Percentiles rank a stretch among this genome's conserved stretches.
phyloP scores from a whole-genome alignment of 306 rosid genomes.

The Prinsepia uniflora region DNA sequence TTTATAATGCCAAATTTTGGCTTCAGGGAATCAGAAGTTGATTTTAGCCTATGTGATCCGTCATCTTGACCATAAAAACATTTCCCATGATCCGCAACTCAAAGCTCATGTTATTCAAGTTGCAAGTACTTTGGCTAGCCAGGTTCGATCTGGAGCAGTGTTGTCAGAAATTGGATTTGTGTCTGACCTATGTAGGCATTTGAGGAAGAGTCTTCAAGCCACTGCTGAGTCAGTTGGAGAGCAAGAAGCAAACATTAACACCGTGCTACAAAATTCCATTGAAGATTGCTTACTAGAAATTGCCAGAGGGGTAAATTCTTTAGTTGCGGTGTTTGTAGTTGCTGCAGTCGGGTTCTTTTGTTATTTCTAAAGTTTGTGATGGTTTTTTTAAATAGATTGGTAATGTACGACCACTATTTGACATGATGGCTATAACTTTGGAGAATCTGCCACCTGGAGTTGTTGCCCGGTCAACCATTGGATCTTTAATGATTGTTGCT shows the following conservation, averaged over 20 bases:
- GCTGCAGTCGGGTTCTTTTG: constrained; percentile 22
- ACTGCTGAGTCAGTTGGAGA: constrained; percentile 68
- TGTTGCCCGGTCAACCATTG: constrained; percentile 72
- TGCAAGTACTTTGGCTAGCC: constrained; percentile 73
- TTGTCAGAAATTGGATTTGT: constrained; percentile 82
- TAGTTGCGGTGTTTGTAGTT: neutral
- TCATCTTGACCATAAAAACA: constrained; percentile 95
- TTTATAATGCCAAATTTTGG: constrained; percentile 20
- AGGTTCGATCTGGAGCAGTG: constrained; percentile 58
- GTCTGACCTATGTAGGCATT: constrained; percentile 91
- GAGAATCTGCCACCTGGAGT: constrained; percentile 77
- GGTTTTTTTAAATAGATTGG: constrained; percentile 49
- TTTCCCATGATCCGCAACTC: constrained; percentile 64
- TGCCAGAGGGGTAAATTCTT: constrained; percentile 60
- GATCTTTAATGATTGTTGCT: constrained; percentile 73
- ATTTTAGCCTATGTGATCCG: constrained; percentile 68
- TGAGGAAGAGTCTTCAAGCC: constrained; percentile 87
- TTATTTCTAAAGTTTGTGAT: constrained; percentile 14
- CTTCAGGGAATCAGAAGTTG: constrained; percentile 72
- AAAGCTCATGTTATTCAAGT: constrained; percentile 72
- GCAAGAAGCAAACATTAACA: constrained; percentile 65
- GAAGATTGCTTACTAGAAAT: constrained; percentile 85
- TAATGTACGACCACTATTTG: constrained; percentile 67
- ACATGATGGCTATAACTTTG: constrained; percentile 78
- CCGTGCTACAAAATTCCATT: constrained; percentile 76